Percentiles rank a stretch among this genome's conserved stretches.
Conservation (phyloP, 1,284 basidiomycete genomes). For the Malassezia yamatoensis region DNA sequence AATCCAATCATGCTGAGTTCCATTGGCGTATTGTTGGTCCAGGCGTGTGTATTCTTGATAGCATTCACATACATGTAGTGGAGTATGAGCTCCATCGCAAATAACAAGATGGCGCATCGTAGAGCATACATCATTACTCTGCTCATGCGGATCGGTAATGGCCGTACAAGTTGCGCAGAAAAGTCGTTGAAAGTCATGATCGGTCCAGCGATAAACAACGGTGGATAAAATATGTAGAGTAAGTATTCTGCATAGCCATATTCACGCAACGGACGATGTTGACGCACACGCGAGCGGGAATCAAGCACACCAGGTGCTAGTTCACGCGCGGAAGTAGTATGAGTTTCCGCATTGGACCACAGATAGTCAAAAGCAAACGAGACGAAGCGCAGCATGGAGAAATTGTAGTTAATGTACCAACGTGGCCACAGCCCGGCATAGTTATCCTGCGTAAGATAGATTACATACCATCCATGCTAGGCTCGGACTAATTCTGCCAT, state of each 20-base stretch:
- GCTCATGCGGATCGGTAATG: constrained; percentile 37
- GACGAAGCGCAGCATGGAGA: constrained; percentile 85
- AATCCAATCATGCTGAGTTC: constrained; percentile 88
- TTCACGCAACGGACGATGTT: constrained; percentile 45
- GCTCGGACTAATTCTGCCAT: constrained; percentile 55
- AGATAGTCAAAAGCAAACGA: constrained; percentile 86
- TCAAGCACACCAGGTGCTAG: not conserved
- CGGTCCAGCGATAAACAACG: constrained; percentile 89
- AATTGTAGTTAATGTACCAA: constrained; percentile 92
- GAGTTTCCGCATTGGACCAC: constrained; percentile 55
- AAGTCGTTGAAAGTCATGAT: constrained; percentile 96
- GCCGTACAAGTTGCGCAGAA: constrained; percentile 65
- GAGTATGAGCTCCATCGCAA: constrained; percentile 82
- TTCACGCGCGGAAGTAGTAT: not conserved
- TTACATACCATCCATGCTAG: constrained; percentile 54
- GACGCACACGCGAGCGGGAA: constrained; percentile 18
- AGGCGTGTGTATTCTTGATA: constrained; percentile 75
- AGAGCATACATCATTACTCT: constrained; percentile 55
- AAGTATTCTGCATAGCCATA: constrained; percentile 59
- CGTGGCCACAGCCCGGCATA: constrained; percentile 64
- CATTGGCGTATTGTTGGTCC: constrained; percentile 61
- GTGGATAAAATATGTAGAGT: constrained; percentile 75
- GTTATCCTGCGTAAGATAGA: constrained; percentile 50
- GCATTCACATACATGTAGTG: constrained; percentile 96
- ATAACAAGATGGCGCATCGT: constrained; percentile 62